Evolutionary conservation across 2,329 filamentous ascomycete species (phyloP).

Genomic region (Penicillium sp.): DNA sequence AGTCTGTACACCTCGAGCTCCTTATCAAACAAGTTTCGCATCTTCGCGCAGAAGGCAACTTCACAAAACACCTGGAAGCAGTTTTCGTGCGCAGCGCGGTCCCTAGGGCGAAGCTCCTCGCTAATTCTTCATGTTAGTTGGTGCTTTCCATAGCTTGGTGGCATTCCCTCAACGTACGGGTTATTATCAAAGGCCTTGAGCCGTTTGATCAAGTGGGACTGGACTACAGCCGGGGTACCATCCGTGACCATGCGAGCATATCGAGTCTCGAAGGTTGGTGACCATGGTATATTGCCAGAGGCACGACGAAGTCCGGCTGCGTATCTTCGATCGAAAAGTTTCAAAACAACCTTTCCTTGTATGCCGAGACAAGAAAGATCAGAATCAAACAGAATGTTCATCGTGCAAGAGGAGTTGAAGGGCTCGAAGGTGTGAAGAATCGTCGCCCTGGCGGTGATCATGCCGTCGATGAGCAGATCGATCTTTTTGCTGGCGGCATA

Average conservation of each 20-base stretch:
- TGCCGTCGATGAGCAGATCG: background rate
- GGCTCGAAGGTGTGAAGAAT: background rate
- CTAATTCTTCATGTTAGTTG: background rate
- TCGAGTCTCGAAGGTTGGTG: background rate
- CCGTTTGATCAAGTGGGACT: background rate
- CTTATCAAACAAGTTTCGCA: background rate
- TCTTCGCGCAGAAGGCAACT: background rate
- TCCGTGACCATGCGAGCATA: background rate
- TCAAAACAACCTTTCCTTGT: background rate
- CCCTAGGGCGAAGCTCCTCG: background rate
- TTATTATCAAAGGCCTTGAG: background rate
- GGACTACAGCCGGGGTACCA: background rate
- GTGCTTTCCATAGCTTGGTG: background rate
- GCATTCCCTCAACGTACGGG: background rate
- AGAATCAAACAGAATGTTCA: background rate
- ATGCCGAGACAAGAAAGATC: background rate
- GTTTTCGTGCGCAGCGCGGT: background rate
- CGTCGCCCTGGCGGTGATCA: background rate
- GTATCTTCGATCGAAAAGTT: background rate
- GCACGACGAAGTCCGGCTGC: background rate
- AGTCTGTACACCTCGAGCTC: background rate
- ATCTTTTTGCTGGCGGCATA: background rate
- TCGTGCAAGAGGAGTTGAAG: background rate
- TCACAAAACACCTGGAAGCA: background rate
- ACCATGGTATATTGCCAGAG: background rate